Evolutionary conservation across 1,284 basidiomycete species (phyloP), one percentile per base, ranked within the genome.

Genomic region (Ustilago vetiveriae): DNA sequence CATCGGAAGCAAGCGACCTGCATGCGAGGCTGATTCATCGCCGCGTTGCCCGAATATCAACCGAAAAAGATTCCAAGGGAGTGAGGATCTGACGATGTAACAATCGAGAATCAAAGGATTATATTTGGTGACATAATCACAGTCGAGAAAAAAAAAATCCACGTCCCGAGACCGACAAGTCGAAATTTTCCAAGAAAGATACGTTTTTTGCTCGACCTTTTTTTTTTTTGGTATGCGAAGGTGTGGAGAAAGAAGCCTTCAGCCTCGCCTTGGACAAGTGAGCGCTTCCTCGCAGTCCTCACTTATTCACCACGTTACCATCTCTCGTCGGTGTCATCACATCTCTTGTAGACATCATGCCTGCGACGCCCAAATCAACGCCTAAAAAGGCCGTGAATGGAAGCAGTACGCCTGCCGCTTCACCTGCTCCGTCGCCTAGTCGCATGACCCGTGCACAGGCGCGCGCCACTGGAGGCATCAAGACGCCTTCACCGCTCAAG

Each of bases 361-460:
- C 57, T 16, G 33, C 44, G 11, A 66, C 56, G 29, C 56, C 63
- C 21, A 66, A 56, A 19, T 51, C 62, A 1, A 70, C 67, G 16
- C 56, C 60, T 4, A 70, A 57, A 29, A 70, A 65, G 57, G 52
- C 43, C 23, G 39, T 40, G 19, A 37, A 10, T 16, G 22, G 23
- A 24, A 43, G 43, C 32, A 35, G 35, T 23, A 47, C 56, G 7
- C 43, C 56, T 14, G 53, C 58, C 8, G 37, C 45, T 4, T 48
- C 46, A 6, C 30, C 58, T 13, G n/a, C 59, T 3, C 43, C 59
- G 13, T 23, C 66, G 6, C 66, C 66, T 1, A 41, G 47, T 33
- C 58, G 66, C 33, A 26, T 69, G 55, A 69, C 66, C 8, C 37
- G 66, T 2, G 54, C 66, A 8, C 66, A 69, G 32, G 66, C 66